A percentile compares a stretch with the other conserved stretches of the same genome.
Evolutionary conservation across 495 filamentous ascomycete species (phyloP).

Genomic region (Aspergillus ostianus): DNA sequence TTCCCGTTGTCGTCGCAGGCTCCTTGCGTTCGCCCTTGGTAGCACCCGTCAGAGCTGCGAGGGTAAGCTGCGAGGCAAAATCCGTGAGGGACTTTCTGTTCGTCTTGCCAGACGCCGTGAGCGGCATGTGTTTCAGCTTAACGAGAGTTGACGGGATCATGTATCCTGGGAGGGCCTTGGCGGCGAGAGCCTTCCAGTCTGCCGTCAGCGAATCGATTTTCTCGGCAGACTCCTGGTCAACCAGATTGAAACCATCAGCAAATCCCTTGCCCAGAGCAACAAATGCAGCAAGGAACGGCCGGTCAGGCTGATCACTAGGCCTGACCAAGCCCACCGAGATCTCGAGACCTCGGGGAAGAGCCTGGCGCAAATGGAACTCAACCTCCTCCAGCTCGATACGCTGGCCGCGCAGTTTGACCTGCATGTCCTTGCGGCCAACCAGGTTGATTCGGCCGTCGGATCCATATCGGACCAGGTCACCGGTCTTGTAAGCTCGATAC

Average conservation of each 20-base stretch:
- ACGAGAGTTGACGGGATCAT: conserved; percentile 30
- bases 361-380: conserved; percentile 17
- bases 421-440: conserved; percentile 22
- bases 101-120: conserved; percentile 26
- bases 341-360: conserved; percentile 1
- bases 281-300: conserved; percentile 17
- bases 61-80: conserved; percentile 6
- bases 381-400: conserved; percentile 48
- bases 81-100: conserved; percentile 23
- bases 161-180: conserved; percentile 20
- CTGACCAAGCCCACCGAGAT: conserved; percentile 11
- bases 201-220: conserved; percentile 14
- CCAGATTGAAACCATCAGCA: conserved; percentile 4
- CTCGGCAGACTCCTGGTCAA: conserved; percentile 18
- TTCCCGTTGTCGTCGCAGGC: conserved; percentile 22
- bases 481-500: conserved; percentile 25
- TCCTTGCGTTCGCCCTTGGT: conserved; percentile 5
- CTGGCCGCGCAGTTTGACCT: conserved; percentile 46
- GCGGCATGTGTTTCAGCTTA: conserved; percentile 22
- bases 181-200: conserved; percentile 3
- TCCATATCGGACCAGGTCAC: conserved; percentile 20
- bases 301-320: conserved; percentile 9
- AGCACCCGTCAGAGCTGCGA: conserved; percentile 2
- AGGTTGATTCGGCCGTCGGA: conserved; percentile 17
- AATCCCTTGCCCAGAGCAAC: conserved; percentile 10